Evolutionary conservation across 1,284 basidiomycete genomes (phyloP).

Genomic region (Cryptococcus maquisensis): DNA sequence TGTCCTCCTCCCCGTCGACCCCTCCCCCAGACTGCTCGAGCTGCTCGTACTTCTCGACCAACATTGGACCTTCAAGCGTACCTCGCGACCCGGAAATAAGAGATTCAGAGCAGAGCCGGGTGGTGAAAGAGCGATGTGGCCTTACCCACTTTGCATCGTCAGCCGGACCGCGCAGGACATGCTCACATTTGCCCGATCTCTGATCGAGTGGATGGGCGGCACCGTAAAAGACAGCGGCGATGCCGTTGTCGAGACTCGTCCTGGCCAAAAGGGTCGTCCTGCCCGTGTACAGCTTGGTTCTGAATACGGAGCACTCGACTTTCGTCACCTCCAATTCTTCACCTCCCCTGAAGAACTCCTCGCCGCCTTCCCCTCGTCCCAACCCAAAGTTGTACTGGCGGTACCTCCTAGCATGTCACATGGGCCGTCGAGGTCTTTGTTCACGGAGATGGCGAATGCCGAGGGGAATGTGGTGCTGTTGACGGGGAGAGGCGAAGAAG

Average conservation of each 20-base stretch:
- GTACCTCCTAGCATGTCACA: conserved; percentile 89
- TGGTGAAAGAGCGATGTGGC: conserved; percentile 25
- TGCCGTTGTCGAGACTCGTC: conserved; percentile 60
- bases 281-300: conserved; percentile 23
- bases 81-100: conserved; percentile 52
- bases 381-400: conserved; percentile 89
- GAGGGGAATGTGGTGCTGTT: conserved; percentile 81
- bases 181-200: conserved; percentile 87
- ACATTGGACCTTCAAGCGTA: conserved; percentile 83
- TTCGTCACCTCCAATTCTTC: conserved; percentile 81
- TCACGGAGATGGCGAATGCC: conserved; percentile 74
- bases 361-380: conserved; percentile 73
- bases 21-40: conserved; percentile 88
- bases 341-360: conserved; percentile 72
- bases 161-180: conserved; percentile 88
- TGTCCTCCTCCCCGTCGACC: conserved; percentile 86
- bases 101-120: not conserved
- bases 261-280: conserved; percentile 56
- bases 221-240: conserved; percentile 85
- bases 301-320: conserved; percentile 46
- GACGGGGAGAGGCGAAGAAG: conserved; percentile 71
- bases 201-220: conserved; percentile 99
- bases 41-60: conserved; percentile 92
- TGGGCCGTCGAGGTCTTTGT: conserved; percentile 80
- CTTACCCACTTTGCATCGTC: conserved; percentile 80